Evolutionary conservation across 192 early-diverging fungal genomes (phyloP), one percentile per base, ranked within the genome.

Genomic region (Coemansia sp.): DNA sequence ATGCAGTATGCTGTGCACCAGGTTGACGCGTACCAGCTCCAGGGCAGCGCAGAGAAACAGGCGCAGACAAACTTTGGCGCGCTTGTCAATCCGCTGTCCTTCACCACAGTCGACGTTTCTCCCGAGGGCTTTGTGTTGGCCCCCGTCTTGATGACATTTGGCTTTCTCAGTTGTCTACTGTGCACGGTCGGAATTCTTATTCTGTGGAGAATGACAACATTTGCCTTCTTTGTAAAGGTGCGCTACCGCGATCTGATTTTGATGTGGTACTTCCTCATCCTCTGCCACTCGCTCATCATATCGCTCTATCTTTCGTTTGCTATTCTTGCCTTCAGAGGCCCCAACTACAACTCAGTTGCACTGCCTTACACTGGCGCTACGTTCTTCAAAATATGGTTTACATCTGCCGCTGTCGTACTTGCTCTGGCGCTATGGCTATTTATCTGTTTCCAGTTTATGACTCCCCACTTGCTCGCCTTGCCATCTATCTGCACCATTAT

Each of bases 321-420:
- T 0, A 64, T 79, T 56, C 58, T 79, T 43, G 77, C 71, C 0
- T 79, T 67, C 61, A 61, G 68, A 10, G 77, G 77, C 8, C 77
- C 77, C 34, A 53, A 58, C 29, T 79, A 68, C 56, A 71, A 71
- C 59, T 23, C 46, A 7, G 57, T 56, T 37, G 68, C 71, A 3
- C 71, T 70, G 13, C 59, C 60, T 4, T 79, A 74, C 62, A 79
- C 77, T 0, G 45, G 48, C 13, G 77, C 71, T 1, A 62, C 71
- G 0, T 79, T 79, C 46, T 79, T 79, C 71, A 74, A 74, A 52
- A 59, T 79, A 18, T 79, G 77, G 77, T 79, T 79, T 42, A 74
- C 65, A 15, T 25, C 55, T 12, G 61, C 68, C 18, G 71, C 68
- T 0, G 77, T 74, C 13, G 59, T 59, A 4, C 33, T 67, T 20